A percentile compares a stretch with the other conserved stretches of the same genome.
phyloP scores from a whole-genome alignment of 306 rosid species.

The Dicorynia guianensis region DNA sequence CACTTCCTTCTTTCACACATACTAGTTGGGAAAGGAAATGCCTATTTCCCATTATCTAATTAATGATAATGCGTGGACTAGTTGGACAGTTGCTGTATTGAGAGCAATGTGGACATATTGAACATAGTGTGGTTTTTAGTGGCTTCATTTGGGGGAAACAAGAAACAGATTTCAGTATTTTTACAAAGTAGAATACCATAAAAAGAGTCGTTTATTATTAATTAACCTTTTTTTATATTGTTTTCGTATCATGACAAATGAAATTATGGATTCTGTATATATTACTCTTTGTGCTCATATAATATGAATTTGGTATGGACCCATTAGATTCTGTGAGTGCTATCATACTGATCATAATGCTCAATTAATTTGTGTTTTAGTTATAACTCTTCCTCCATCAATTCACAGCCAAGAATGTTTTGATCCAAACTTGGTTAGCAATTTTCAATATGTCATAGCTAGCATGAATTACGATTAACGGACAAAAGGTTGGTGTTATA shows the following conservation, averaged over 20 bases:
- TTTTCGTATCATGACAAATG: background rate
- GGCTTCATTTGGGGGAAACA: background rate
- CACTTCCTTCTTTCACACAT: constrained; percentile 11
- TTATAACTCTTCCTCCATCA: background rate
- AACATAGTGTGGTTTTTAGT: constrained; percentile 8
- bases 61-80: constrained; percentile 12
- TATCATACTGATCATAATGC: background rate
- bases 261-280: background rate
- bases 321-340: background rate
- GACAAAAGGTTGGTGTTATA: no score
- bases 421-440: background rate
- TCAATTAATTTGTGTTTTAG: background rate
- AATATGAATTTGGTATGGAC: background rate
- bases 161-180: constrained; percentile 14
- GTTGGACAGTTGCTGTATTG: background rate
- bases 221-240: background rate
- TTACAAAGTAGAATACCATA: constrained; percentile 7
- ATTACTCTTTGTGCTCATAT: background rate
- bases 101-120: background rate
- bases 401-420: background rate
- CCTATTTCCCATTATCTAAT: no score
- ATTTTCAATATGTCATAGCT: background rate
- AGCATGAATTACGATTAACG: no score
- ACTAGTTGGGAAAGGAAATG: background rate
- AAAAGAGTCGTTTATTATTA: constrained; percentile 13